phyloP scores from a whole-genome alignment of 306 rosid species.

The Hippophae gyantsensis region DNA sequence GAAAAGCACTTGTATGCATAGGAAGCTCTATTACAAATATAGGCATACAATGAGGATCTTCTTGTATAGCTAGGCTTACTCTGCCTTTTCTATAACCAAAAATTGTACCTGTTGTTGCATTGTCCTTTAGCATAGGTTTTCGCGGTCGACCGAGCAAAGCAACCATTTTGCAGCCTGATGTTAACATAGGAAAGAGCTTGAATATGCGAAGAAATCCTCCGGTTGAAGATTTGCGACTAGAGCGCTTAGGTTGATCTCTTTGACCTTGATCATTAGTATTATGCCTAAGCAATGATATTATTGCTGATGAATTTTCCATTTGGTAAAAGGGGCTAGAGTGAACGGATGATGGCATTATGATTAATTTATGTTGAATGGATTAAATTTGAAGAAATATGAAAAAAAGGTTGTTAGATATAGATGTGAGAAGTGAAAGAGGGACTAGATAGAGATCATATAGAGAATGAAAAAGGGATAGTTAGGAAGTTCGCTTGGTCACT shows the following conservation, averaged over 20 bases:
- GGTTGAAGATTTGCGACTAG: slow-evolving; percentile 21
- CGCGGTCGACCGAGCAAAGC: slow-evolving; percentile 71
- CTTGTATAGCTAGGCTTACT: slow-evolving; percentile 80
- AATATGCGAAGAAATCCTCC: slow-evolving; percentile 68
- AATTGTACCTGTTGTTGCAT: slow-evolving; percentile 77
- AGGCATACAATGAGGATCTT: slow-evolving; percentile 84
- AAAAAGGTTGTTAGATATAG: background rate
- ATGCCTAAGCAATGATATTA: slow-evolving; percentile 57
- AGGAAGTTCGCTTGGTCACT: slow-evolving; percentile 34
- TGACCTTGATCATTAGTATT: background rate
- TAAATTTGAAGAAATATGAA: no score
- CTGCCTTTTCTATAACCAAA: slow-evolving; percentile 84
- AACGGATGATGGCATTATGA: slow-evolving; percentile 49
- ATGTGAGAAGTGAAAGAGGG: slow-evolving; percentile 12
- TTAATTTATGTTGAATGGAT: no score
- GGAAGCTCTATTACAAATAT: slow-evolving; percentile 76
- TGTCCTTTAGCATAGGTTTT: slow-evolving; percentile 68
- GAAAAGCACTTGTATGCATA: slow-evolving; percentile 50
- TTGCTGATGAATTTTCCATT: slow-evolving; percentile 57
- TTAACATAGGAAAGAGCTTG: slow-evolving; percentile 83
- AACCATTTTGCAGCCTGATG: slow-evolving; percentile 92
- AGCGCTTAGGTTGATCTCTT: slow-evolving; percentile 23
- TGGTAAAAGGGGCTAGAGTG: slow-evolving; percentile 66
- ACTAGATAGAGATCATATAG: slow-evolving; percentile 11
- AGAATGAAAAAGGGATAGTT: slow-evolving; percentile 6